These are phyloP conservation scores for Dalbergia cochinchinensis DNA, from an alignment of 306 rosid species.

Conservation along the genomic window DNA sequence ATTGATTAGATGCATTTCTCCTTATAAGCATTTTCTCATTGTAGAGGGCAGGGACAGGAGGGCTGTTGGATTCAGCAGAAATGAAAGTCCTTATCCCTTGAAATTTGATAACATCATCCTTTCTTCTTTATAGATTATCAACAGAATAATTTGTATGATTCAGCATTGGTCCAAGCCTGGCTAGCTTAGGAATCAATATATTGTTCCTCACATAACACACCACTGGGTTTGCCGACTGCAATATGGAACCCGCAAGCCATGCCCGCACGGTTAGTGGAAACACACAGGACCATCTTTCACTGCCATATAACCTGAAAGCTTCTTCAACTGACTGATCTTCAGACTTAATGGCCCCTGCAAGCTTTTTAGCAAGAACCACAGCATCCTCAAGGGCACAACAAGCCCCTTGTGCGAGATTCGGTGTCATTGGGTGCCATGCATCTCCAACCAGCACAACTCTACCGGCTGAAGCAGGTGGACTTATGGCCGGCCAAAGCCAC, in stretches of 20 bases:
- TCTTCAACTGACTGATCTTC: conserved; percentile 57
- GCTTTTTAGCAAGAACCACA: conserved; percentile 70
- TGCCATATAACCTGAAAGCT: conserved; percentile 70
- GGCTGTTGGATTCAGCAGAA: conserved; percentile 2
- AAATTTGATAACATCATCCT: not conserved
- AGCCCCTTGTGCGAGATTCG: conserved; percentile 97
- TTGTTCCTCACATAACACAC: conserved; percentile 78
- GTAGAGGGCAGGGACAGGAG: not conserved
- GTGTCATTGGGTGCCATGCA: conserved; percentile 99
- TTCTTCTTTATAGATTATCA: conserved; percentile 50
- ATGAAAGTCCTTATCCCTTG: conserved; percentile 5
- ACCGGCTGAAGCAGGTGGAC: conserved; percentile 74
- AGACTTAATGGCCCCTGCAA: conserved; percentile 66
- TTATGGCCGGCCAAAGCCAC: conserved; percentile 86
- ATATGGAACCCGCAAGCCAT: conserved; percentile 69
- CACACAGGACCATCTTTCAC: conserved; percentile 79
- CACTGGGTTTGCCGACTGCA: conserved; percentile 83
- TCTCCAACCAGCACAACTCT: conserved; percentile 85
- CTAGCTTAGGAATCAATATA: conserved; percentile 78
- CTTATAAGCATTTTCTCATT: not conserved
- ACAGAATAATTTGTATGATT: conserved; percentile 82
- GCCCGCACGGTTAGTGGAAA: conserved; percentile 84
- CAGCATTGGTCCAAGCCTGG: conserved; percentile 71
- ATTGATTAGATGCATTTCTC: not conserved
- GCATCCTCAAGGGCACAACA: conserved; percentile 96